Percentiles rank a stretch among this genome's conserved stretches.
Conservation (phyloP, 208 protist species). For the Balamuthia mandrillaris region DNA sequence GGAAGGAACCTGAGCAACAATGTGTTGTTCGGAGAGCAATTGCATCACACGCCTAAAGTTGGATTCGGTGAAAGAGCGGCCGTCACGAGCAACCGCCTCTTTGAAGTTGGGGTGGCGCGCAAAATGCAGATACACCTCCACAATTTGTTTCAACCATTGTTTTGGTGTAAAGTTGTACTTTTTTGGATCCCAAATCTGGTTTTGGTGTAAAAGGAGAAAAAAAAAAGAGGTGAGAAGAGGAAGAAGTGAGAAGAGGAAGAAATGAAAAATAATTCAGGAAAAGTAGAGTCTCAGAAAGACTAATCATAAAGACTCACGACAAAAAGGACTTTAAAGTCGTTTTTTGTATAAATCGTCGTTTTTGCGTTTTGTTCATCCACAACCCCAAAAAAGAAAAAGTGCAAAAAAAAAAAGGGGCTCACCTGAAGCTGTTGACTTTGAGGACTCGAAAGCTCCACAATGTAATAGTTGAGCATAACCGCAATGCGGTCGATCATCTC, state of each 20-base stretch:
- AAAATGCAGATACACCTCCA: conserved; percentile 56
- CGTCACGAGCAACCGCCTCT: conserved; percentile 35
- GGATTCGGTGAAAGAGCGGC: conserved; percentile 43
- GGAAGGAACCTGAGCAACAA: neutral
- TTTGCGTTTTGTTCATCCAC: no score
- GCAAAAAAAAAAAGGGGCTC: neutral
- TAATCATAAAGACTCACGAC: no score
- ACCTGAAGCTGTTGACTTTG: conserved; percentile 59
- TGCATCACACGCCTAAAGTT: conserved; percentile 28
- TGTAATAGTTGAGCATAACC: conserved; percentile 66
- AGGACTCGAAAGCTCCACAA: conserved; percentile 53
- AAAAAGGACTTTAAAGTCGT: no score
- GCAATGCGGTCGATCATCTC: conserved; percentile 67
- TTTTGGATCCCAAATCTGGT: conserved; percentile 16
- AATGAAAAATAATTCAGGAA: no score
- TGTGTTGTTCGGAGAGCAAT: conserved; percentile 40
- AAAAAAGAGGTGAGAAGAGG: no score
- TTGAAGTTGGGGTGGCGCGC: conserved; percentile 12
- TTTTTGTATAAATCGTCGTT: no score
- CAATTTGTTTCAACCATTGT: conserved; percentile 36
- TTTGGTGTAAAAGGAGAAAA: no score
- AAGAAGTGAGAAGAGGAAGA: no score
- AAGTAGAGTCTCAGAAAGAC: no score
- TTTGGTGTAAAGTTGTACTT: conserved; percentile 38
- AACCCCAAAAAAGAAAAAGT: neutral